Evolutionary conservation across 202 grass and related monocot species (phyloP).

Genomic region (Hordeum pubiflorum): DNA sequence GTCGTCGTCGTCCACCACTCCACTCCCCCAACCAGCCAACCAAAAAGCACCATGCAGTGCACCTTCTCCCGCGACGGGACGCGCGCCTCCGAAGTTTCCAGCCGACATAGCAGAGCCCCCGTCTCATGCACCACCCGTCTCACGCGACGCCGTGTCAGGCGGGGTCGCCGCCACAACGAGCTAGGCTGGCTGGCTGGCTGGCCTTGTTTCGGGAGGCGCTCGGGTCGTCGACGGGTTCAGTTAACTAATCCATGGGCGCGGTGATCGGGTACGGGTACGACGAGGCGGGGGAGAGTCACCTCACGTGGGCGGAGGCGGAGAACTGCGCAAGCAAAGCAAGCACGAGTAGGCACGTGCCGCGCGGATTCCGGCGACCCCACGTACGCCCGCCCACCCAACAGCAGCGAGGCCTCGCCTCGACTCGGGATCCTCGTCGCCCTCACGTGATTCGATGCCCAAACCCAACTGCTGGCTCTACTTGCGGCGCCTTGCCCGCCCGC

Average conservation of each 20-base stretch:
- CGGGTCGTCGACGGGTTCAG: neutral
- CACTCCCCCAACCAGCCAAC: neutral
- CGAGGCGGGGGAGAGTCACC: neutral
- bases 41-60: neutral
- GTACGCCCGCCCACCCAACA: neutral
- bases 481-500: neutral
- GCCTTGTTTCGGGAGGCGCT: neutral
- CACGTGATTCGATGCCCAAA: constrained; percentile 80
- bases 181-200: neutral
- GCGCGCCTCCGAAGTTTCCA: constrained; percentile 27
- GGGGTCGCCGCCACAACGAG: neutral
- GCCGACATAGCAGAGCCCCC: constrained; percentile 32
- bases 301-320: constrained; percentile 45
- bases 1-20: neutral
- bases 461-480: neutral
- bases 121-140: neutral
- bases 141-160: neutral
- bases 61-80: neutral
- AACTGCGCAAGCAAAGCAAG: constrained; percentile 13
- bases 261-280: neutral
- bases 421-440: constrained; percentile 67
- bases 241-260: constrained; percentile 25
- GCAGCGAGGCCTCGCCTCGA: neutral
- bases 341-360: constrained; percentile 73
- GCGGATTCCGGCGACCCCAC: constrained; percentile 43